Percentiles rank a stretch among this genome's conserved stretches.
Conservation (phyloP, 2,329 filamentous ascomycete genomes). For the Xylaria digitata region DNA sequence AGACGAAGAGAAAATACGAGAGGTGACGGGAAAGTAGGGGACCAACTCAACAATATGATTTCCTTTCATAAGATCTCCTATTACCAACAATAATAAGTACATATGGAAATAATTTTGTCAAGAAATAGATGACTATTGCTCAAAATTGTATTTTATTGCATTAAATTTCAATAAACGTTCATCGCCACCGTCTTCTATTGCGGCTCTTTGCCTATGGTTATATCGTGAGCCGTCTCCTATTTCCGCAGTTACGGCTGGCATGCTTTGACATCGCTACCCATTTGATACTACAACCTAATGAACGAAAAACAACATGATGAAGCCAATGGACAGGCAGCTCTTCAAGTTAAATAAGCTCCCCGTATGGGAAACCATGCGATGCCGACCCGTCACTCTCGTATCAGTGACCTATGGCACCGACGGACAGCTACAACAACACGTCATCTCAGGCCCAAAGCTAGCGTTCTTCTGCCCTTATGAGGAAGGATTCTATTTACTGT, state of each 20-base stretch:
- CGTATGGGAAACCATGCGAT: constrained; percentile 29
- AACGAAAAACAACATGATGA: neutral
- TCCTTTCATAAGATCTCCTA: neutral
- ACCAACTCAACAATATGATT: neutral
- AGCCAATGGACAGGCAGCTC: neutral
- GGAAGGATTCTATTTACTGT: constrained; percentile 43
- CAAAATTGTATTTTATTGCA: neutral
- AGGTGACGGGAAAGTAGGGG: neutral
- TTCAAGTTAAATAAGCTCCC: constrained; percentile 20
- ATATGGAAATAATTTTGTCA: neutral
- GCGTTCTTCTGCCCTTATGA: constrained; percentile 22
- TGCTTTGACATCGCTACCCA: neutral
- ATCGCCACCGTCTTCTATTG: neutral
- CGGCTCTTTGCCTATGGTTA: neutral
- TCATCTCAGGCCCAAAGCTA: constrained; percentile 32
- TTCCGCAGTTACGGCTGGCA: neutral
- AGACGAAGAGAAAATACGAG: neutral
- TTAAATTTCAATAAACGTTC: neutral
- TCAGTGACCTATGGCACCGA: constrained; percentile 29
- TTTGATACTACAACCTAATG: neutral
- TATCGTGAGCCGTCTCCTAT: neutral
- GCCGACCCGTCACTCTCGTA: constrained; percentile 30
- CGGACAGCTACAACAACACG: constrained; percentile 29
- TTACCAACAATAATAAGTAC: neutral
- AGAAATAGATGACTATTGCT: neutral